phyloP scores from a whole-genome alignment of 495 filamentous ascomycete genomes.

The Penicillium atrosanguineum region DNA sequence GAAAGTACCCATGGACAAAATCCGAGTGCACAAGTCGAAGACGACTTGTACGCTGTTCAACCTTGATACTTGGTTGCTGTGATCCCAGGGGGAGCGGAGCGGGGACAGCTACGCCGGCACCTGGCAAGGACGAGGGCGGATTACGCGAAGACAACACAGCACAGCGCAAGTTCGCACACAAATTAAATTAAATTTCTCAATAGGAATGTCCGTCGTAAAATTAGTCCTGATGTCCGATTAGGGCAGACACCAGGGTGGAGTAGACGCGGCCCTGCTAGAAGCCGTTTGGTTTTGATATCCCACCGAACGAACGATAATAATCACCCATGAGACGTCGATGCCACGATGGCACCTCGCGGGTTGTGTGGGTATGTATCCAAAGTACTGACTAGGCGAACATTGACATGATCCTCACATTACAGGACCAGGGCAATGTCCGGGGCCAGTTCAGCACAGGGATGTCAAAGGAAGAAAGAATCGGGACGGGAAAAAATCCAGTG shows the following conservation, averaged over 20 bases:
- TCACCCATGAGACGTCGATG: conserved; percentile 40
- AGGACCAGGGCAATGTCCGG: conserved; percentile 7
- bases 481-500: neutral
- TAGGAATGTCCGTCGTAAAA: conserved; percentile 49
- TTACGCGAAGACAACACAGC: neutral
- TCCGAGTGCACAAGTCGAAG: too few species aligned
- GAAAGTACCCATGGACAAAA: too few species aligned
- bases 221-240: conserved; percentile 49
- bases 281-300: conserved; percentile 54
- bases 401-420: conserved; percentile 15
- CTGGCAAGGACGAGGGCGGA: neutral
- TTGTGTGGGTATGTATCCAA: conserved; percentile 33
- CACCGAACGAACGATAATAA: conserved; percentile 53
- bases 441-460: neutral
- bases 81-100: too few species aligned
- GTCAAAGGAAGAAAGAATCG: neutral
- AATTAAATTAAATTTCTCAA: neutral
- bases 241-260: conserved; percentile 51
- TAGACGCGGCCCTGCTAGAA: conserved; percentile 57
- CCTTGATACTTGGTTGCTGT: too few species aligned
- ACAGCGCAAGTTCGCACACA: neutral
- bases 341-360: conserved; percentile 44
- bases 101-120: too few species aligned
- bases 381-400: neutral
- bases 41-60: too few species aligned